A percentile compares a stretch with the other conserved stretches of the same genome.
Evolutionary conservation across 2,329 filamentous ascomycete genomes (phyloP).

Genomic region (Helicocarpus griseus): DNA sequence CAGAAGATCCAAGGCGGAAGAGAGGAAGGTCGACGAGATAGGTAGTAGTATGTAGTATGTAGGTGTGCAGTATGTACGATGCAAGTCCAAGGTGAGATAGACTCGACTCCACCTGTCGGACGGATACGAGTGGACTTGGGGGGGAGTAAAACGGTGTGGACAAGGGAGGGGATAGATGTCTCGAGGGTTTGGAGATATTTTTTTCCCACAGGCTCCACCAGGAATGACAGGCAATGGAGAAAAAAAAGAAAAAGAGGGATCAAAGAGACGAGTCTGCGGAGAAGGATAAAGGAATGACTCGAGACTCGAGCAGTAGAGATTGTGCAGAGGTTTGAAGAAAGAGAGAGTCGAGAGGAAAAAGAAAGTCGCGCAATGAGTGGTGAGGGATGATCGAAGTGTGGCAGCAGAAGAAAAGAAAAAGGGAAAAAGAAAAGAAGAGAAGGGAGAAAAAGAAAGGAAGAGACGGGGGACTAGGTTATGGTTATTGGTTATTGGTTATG

Average conservation of each 20-base stretch:
- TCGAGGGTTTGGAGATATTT: background rate
- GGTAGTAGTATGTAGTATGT: too few species aligned
- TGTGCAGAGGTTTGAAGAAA: background rate
- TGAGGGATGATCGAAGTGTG: constrained; percentile 1
- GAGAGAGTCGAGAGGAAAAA: background rate
- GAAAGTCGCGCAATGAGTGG: background rate
- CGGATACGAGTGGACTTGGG: constrained; percentile 1
- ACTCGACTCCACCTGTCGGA: background rate
- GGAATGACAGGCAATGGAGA: constrained; percentile 3
- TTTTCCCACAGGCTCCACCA: constrained; percentile 6
- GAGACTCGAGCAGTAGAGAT: background rate
- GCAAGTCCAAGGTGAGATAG: background rate
- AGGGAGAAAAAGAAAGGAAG: background rate
- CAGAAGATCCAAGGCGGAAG: background rate
- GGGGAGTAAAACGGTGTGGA: background rate
- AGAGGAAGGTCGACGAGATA: background rate
- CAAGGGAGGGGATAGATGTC: background rate
- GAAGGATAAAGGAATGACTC: background rate
- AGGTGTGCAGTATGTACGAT: too few species aligned
- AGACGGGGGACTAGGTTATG: too few species aligned
- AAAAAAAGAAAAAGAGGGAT: constrained; percentile 12
- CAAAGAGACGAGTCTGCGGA: background rate
- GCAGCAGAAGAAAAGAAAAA: background rate
- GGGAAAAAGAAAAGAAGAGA: background rate
- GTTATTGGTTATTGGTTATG: too few species aligned